These are phyloP conservation scores for Cordyceps tenuipes DNA, from an alignment of 2,329 filamentous ascomycete species.

Conservation along the genomic window DNA sequence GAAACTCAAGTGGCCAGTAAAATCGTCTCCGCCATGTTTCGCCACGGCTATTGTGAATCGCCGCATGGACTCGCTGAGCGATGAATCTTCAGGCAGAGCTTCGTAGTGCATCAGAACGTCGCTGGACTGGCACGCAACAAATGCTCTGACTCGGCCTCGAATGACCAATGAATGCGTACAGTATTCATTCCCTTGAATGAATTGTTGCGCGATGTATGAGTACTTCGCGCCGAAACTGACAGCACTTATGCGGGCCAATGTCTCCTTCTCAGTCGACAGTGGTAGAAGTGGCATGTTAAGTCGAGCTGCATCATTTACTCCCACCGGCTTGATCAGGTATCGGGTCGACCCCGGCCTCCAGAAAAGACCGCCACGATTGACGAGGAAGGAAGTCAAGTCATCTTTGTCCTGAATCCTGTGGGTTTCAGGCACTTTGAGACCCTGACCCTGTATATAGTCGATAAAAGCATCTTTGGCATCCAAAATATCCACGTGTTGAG, in stretches of 20 bases:
- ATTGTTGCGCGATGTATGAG: constrained; percentile 58
- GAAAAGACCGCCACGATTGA: constrained; percentile 19
- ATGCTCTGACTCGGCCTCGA: constrained; percentile 54
- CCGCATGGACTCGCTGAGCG: constrained; percentile 52
- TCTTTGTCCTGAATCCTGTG: constrained; percentile 43
- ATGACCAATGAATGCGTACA: constrained; percentile 64
- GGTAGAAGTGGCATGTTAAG: constrained; percentile 60
- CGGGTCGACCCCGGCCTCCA: constrained; percentile 22
- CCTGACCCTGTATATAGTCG: constrained; percentile 43
- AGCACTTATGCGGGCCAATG: constrained; percentile 43
- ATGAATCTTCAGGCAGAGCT: constrained; percentile 45
- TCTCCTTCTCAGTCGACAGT: constrained; percentile 41
- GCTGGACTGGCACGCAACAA: constrained; percentile 56
- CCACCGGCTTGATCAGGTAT: constrained; percentile 61
- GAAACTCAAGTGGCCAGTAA: constrained; percentile 58
- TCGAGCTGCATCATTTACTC: constrained; percentile 50
- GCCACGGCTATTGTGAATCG: constrained; percentile 55
- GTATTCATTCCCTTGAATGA: constrained; percentile 53
- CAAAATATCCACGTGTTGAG: constrained; percentile 46
- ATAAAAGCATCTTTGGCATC: constrained; percentile 61
- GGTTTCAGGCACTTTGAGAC: constrained; percentile 45
- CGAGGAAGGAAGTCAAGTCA: constrained; percentile 45
- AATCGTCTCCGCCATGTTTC: constrained; percentile 32
- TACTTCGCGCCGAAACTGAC: constrained; percentile 39
- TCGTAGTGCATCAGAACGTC: constrained; percentile 60